A percentile compares a stretch with the other conserved stretches of the same genome.
These are phyloP conservation scores for Aureobasidium zeae DNA, from an alignment of 2,329 filamentous ascomycete species.

Conservation along the genomic window DNA sequence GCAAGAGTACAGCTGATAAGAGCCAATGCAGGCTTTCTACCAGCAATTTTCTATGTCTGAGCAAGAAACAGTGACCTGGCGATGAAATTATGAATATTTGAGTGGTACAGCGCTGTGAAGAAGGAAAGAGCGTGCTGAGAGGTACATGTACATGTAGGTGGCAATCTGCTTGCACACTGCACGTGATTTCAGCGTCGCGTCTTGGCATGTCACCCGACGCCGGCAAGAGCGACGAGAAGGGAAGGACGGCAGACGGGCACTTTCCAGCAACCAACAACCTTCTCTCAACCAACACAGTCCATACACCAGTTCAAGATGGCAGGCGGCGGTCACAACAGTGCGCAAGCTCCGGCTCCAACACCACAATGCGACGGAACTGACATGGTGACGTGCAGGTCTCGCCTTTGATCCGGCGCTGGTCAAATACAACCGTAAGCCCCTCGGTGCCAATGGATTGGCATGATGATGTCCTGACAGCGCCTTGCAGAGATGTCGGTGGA, in stretches of 20 bases:
- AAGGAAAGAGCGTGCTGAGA: no score
- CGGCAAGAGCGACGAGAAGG: conserved; percentile 6
- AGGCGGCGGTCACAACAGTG: conserved; percentile 28
- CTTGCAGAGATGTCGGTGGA: conserved; percentile 68
- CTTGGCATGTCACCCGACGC: conserved; percentile 9
- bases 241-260: conserved; percentile 3
- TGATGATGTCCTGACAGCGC: conserved; percentile 16
- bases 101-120: no score
- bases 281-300: conserved; percentile 5
- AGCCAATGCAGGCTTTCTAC: no score
- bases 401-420: conserved; percentile 47
- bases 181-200: not conserved
- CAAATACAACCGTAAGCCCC: conserved; percentile 44
- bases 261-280: not conserved
- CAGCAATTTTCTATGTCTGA: no score
- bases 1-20: no score
- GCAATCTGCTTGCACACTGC: no score
- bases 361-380: conserved; percentile 17
- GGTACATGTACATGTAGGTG: no score
- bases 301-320: conserved; percentile 25
- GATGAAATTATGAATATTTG: no score
- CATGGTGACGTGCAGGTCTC: conserved; percentile 33
- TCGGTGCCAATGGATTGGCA: no score
- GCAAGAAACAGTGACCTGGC: no score
- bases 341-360: conserved; percentile 14